Conservation (phyloP, 805 yeast species). For the Diddensiella santjacobensis region DNA sequence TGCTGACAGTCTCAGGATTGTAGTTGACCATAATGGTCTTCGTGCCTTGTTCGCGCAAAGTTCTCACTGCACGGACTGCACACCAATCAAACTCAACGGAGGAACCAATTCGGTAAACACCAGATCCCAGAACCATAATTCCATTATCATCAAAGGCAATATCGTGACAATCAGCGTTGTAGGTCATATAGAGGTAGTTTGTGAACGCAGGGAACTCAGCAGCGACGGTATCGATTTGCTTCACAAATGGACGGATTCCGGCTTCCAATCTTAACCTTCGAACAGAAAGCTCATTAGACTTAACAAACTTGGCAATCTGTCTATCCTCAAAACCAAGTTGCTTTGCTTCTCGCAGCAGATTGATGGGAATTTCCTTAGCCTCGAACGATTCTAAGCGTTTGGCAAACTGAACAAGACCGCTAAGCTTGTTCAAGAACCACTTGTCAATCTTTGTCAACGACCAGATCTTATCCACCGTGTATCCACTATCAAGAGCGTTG, state of each 20-base stretch:
- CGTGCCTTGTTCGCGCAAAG: slow-evolving; percentile 77
- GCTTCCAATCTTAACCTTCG: slow-evolving; percentile 83
- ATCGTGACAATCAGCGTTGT: slow-evolving; percentile 87
- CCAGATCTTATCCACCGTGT: slow-evolving; percentile 91
- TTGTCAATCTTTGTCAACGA: slow-evolving; percentile 85
- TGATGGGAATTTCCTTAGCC: slow-evolving; percentile 51
- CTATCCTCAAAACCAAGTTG: slow-evolving; percentile 96
- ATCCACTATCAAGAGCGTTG: slow-evolving; percentile 84
- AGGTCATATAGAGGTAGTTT: slow-evolving; percentile 90
- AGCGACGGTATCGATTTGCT: slow-evolving; percentile 97
- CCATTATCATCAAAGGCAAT: slow-evolving; percentile 88
- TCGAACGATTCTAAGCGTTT: slow-evolving; percentile 36
- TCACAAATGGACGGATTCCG: slow-evolving; percentile 86
- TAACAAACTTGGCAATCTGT: slow-evolving; percentile 85
- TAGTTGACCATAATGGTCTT: slow-evolving; percentile 97
- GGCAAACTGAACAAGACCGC: slow-evolving; percentile 70
- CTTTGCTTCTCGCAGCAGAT: slow-evolving; percentile 76
- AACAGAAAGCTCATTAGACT: slow-evolving; percentile 88
- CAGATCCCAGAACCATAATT: slow-evolving; percentile 93
- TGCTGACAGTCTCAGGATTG: slow-evolving; percentile 98
- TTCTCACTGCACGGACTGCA: slow-evolving; percentile 95
- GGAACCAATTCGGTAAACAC: slow-evolving; percentile 98
- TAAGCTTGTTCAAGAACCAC: slow-evolving; percentile 91
- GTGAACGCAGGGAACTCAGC: slow-evolving; percentile 98
- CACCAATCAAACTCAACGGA: slow-evolving; percentile 99